A percentile compares a stretch with the other conserved stretches of the same genome.
phyloP scores from a whole-genome alignment of 164 flowering plant genomes.

The Umbellularia californica region DNA sequence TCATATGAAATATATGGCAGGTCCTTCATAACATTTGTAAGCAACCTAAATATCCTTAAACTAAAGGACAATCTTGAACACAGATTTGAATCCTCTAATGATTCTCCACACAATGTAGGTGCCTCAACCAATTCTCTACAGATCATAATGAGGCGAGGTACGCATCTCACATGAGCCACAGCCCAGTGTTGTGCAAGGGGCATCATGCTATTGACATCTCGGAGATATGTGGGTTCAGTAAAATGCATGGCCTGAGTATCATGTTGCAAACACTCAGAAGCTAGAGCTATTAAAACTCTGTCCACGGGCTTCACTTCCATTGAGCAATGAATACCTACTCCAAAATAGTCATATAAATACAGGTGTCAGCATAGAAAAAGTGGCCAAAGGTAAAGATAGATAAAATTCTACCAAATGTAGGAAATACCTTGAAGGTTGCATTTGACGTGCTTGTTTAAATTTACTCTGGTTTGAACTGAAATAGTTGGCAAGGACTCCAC shows the following conservation, averaged over 20 bases:
- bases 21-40: conserved; percentile 44
- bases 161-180: conserved; percentile 53
- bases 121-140: conserved; percentile 46
- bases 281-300: conserved; percentile 46
- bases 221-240: conserved; percentile 23
- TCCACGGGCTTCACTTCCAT: conserved; percentile 54
- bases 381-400: background rate
- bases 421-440: conserved; percentile 65
- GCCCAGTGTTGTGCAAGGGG: conserved; percentile 70
- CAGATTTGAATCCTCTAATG: conserved; percentile 25
- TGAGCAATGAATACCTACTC: conserved; percentile 50
- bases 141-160: conserved; percentile 46
- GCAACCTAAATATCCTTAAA: conserved; percentile 62
- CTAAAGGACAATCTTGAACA: conserved; percentile 45
- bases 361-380: background rate
- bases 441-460: conserved; percentile 31
- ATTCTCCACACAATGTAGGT: conserved; percentile 47
- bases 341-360: conserved; percentile 6
- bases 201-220: conserved; percentile 36
- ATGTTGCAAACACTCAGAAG: conserved; percentile 51
- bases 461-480: conserved; percentile 20
- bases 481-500: conserved; percentile 36
- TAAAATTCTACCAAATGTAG: background rate
- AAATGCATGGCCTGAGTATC: conserved; percentile 30
- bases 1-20: conserved; percentile 54